These are phyloP conservation scores for Colletotrichum caudatum DNA, from an alignment of 2,329 filamentous ascomycete genomes.

Conservation along the genomic window DNA sequence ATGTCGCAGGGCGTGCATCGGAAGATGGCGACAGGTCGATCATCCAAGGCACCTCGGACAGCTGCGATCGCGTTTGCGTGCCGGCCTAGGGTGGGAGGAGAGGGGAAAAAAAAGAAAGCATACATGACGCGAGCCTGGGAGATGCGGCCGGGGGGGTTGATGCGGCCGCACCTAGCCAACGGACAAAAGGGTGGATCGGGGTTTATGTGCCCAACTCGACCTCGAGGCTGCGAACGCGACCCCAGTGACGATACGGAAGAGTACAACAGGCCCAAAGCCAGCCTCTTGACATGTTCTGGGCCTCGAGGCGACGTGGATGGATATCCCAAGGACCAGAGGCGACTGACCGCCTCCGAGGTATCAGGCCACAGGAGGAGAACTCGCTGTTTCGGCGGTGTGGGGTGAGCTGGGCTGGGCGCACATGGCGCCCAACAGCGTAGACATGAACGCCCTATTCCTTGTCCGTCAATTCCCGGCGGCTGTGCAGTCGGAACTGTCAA, in stretches of 20 bases:
- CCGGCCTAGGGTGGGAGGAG: not conserved
- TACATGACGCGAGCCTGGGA: constrained; percentile 1
- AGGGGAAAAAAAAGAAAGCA: constrained; percentile 3
- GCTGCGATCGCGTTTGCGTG: constrained; percentile 21
- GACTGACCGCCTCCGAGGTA: not conserved
- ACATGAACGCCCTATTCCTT: not conserved
- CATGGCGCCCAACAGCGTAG: not conserved
- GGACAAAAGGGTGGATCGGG: not conserved
- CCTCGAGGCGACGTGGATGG: not conserved
- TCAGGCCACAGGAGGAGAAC: not conserved
- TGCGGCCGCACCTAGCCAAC: not conserved
- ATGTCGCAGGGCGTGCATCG: constrained; percentile 29
- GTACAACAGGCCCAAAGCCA: no score
- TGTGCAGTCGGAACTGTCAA: constrained; percentile 4
- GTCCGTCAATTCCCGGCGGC: not conserved
- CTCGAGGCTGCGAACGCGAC: not conserved
- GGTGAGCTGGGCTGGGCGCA: constrained; percentile 1
- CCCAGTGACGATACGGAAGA: not conserved
- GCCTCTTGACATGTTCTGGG: not conserved
- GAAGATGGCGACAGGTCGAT: constrained; percentile 34
- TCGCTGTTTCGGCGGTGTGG: constrained; percentile 15
- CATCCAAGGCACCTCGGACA: not conserved
- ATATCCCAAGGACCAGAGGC: not conserved
- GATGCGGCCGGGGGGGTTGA: not conserved
- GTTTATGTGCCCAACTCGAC: not conserved